phyloP scores from a whole-genome alignment of 495 filamentous ascomycete species.

The Ramalina peruviana region DNA sequence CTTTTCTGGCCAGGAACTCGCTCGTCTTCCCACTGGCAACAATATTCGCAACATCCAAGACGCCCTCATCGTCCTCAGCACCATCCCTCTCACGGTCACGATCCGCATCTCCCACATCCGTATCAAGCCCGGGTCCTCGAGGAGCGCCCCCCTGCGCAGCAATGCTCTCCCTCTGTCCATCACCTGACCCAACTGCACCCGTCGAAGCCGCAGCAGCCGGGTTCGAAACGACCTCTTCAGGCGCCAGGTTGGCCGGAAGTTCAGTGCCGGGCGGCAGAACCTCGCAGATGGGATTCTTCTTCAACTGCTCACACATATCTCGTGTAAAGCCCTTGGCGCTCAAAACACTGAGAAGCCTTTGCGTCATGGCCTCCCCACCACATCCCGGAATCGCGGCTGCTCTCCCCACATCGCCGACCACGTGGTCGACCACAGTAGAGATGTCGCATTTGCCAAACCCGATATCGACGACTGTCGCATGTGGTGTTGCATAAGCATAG shows the following conservation, averaged over 20 bases:
- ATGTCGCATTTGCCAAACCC: constrained; percentile 85
- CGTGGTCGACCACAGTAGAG: constrained; percentile 69
- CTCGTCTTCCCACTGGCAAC: constrained; percentile 81
- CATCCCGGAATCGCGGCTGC: constrained; percentile 50
- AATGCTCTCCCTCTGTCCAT: constrained; percentile 18
- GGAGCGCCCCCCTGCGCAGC: constrained; percentile 22
- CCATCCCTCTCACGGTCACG: constrained; percentile 35
- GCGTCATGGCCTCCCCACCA: constrained; percentile 84
- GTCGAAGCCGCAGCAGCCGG: constrained; percentile 42
- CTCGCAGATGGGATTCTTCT: constrained; percentile 78
- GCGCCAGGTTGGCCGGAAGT: constrained; percentile 36
- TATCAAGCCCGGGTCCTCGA: constrained; percentile 37
- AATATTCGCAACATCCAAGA: constrained; percentile 86
- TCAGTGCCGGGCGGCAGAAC: constrained; percentile 57
- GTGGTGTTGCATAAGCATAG: constrained; percentile 66
- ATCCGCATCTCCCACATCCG: constrained; percentile 35
- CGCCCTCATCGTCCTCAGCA: constrained; percentile 57
- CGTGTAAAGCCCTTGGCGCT: constrained; percentile 53
- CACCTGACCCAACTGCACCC: constrained; percentile 29
- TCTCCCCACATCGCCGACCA: constrained; percentile 46
- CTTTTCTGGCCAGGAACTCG: constrained; percentile 81
- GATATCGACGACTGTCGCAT: constrained; percentile 75
- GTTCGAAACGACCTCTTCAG: constrained; percentile 42
- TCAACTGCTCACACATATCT: constrained; percentile 93
- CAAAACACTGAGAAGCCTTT: constrained; percentile 54